Evolutionary conservation across 2,329 filamentous ascomycete genomes (phyloP).

Genomic region (Claviceps monticola): DNA sequence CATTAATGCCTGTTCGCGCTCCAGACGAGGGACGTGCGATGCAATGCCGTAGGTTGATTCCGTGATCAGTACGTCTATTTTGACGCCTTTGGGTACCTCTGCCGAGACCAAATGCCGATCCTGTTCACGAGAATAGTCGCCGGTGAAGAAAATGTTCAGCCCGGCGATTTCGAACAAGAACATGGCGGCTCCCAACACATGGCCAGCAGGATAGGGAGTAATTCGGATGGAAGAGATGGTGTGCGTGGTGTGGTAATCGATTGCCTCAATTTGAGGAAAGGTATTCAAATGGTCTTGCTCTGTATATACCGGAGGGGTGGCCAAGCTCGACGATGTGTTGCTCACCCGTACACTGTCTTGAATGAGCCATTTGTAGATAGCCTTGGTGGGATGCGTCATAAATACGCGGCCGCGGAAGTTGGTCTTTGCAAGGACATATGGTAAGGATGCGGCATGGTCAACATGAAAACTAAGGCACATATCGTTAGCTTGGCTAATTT

Average conservation of each 20-base stretch:
- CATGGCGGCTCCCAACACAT: constrained; percentile 97
- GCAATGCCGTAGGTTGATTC: constrained; percentile 96
- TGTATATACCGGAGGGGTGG: constrained; percentile 72
- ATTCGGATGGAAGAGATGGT: constrained; percentile 94
- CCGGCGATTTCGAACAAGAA: constrained; percentile 95
- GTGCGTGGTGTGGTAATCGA: constrained; percentile 96
- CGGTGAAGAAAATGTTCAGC: constrained; percentile 92
- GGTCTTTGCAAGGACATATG: constrained; percentile 93
- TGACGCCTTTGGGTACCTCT: constrained; percentile 74
- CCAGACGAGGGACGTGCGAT: constrained; percentile 77
- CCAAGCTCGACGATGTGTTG: constrained; percentile 49
- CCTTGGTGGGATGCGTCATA: constrained; percentile 98
- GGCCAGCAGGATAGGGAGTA: constrained; percentile 90
- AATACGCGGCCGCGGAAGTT: constrained; percentile 95
- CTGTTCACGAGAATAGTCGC: constrained; percentile 91
- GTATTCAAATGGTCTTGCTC: constrained; percentile 92
- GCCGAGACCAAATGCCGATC: constrained; percentile 93
- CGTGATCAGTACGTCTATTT: constrained; percentile 91
- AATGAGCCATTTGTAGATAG: constrained; percentile 99
- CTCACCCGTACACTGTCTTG: constrained; percentile 90
- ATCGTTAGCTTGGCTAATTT: constrained; percentile 4
- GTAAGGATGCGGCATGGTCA: constrained; percentile 95
- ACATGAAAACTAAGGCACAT: constrained; percentile 61
- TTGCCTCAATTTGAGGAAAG: constrained; percentile 87
- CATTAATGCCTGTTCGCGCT: constrained; percentile 88